A percentile compares a stretch with the other conserved stretches of the same genome.
Conservation (phyloP, 345 rosid species). For the Lenwebbia sp. region DNA sequence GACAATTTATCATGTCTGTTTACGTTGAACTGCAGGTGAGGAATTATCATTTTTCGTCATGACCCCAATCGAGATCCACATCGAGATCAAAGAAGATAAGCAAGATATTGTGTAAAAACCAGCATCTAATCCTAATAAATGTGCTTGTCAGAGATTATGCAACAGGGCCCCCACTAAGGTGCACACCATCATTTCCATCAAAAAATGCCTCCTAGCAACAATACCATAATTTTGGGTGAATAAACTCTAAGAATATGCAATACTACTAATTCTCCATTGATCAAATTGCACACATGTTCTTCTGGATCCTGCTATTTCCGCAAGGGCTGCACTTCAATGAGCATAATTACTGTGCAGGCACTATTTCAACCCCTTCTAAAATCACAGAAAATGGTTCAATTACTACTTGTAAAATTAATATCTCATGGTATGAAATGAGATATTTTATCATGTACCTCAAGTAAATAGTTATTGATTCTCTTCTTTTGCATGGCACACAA, state of each 20-base stretch:
- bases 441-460: not conserved
- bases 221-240: not conserved
- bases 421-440: not conserved
- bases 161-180: not conserved
- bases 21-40: not conserved
- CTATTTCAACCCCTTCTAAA: not conserved
- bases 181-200: not conserved
- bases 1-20: not conserved
- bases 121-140: not conserved
- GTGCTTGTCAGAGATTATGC: not conserved
- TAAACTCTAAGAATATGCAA: not conserved
- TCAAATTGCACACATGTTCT: not conserved
- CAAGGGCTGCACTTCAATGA: not conserved
- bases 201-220: not conserved
- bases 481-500: not conserved
- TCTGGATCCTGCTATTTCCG: not conserved
- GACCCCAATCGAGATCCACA: not conserved
- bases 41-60: not conserved
- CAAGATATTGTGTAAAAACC: not conserved
- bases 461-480: not conserved
- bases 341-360: not conserved
- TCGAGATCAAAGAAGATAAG: not conserved
- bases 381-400: not conserved
- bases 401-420: not conserved
- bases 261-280: not conserved